Evolutionary conservation across 106 monocot genomes (phyloP), one percentile per base, ranked within the genome.

Genomic region (Triglochin maritima): DNA sequence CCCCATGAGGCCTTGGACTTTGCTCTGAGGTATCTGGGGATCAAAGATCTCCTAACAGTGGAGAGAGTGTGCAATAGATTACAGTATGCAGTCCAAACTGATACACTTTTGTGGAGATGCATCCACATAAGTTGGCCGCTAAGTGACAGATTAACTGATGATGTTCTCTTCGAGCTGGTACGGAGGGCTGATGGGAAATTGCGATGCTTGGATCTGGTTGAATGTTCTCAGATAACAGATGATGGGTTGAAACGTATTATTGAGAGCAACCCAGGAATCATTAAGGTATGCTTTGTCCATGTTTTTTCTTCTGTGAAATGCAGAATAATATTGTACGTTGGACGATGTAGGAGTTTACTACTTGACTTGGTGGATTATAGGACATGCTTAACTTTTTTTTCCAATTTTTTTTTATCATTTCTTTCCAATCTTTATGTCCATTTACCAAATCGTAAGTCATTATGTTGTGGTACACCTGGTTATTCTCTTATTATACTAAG

Each of bases 1-100:
- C 79, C 84, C 7, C 87, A 88, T 67, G 87, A 87, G 46, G 94
- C 66, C 0, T 42, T 94, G 69, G 7, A 81, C 2, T 83, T 83
- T 46, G 77, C 76, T 2, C 85, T 90, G 55, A 69, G 78, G 42
- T 81, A 85, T 69, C 62, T 90, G 71, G 87, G 76, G 9, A 54
- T 88, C 49, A 61, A 66, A 14, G 90, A 87, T 62, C 81, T 90
- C 51, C 83, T 96, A 29, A 78, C 83, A 0, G 73, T 86, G 3
- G 85, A 90, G 57, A 78, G 77, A 70, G 95, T 90, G 7, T 96
- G 90, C 72, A 96, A 78, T 70, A 74, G 87, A 4, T 57, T 87
- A 67, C 69, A 52, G n/a, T 14, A 44, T 4, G 71, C 83, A 13
- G 78, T 96, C 12, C 62, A 62, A 63, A 71, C 53, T n/a, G 87